Base-by-base conservation (phyloP, 1,139 yeast species). In the Candida pseudoviswanathii region DNA sequence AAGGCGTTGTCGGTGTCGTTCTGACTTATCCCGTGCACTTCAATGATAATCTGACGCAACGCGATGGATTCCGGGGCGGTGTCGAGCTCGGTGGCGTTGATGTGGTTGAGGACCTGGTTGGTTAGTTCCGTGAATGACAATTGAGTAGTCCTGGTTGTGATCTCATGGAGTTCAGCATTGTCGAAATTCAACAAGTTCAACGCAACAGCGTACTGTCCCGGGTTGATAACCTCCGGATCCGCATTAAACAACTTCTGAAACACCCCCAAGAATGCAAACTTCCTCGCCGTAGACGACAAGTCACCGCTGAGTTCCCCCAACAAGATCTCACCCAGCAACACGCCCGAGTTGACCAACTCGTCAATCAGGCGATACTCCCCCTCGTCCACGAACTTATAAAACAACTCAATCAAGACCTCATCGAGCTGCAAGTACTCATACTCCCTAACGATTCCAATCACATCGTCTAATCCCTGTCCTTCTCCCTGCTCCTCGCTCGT, bases 1-100 rank as follows among this genome's bases (percentile, higher is more conserved):
- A 72, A 59, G 2, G 71, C 64, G 7, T 49, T 50, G 3, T 67
- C 66, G 8, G 70, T 57, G 47, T 71, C 62, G 48, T 63, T 56
- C n/a, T 55, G 54, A 52, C 67, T 57, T 53, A 74, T 64, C 0
- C 83, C 84, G 44, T 67, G 64, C 4, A 64, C 54, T 51, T 75
- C 75, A 25, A 80, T 52, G 2, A 71, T 40, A 43, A 62, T 60
- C 34, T 68, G 53, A 34, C 78, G 54, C 47, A 71, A 39, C 7
- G 56, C 53, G 22, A 70, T 53, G 1, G 73, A 62, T 38, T 62
- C 66, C 0, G 69, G 65, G 39, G 60, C 60, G 10, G 55, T 38
- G 51, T 73, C 80, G 4, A 74, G 46, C 43, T 44, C 43, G 11
- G 45, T 38, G 9, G 42, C 46, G 22, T 40, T 6, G 58, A 50